Percentiles rank a stretch among this genome's conserved stretches.
Evolutionary conservation across 192 early-diverging fungal species (phyloP).

Genomic region (Helicostylum pulchrum): DNA sequence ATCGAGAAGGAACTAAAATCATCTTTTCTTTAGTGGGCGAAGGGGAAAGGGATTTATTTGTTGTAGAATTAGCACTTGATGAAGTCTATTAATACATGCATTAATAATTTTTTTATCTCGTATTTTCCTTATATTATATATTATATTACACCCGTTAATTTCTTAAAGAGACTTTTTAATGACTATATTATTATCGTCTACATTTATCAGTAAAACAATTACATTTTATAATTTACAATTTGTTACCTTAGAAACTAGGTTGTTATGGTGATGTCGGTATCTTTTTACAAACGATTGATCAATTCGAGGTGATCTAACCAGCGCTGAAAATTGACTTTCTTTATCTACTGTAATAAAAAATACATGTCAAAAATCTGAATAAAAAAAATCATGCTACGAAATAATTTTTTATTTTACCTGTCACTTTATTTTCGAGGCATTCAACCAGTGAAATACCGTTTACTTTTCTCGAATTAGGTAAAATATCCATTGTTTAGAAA

Average conservation of each 20-base stretch:
- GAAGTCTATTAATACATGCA: neutral
- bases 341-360: neutral
- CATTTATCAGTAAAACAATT: neutral
- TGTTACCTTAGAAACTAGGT: neutral
- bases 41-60: too few species aligned
- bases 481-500: too few species aligned
- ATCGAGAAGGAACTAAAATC: too few species aligned
- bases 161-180: conserved; percentile 3
- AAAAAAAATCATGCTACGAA: too few species aligned
- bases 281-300: neutral
- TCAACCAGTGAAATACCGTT: conserved; percentile 2
- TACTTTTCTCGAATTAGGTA: neutral
- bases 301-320: conserved; percentile 15
- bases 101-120: neutral
- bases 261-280: neutral
- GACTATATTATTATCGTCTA: neutral
- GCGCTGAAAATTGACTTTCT: neutral
- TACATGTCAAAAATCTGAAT: too few species aligned
- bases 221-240: too few species aligned
- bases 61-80: too few species aligned
- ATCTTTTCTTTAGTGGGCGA: too few species aligned
- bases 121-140: neutral
- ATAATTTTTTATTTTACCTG: too few species aligned
- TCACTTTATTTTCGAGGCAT: conserved; percentile 1
- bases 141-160: conserved; percentile 6